Base-by-base conservation (phyloP, 441 rosid species). In the Erodium chrysanthum region DNA sequence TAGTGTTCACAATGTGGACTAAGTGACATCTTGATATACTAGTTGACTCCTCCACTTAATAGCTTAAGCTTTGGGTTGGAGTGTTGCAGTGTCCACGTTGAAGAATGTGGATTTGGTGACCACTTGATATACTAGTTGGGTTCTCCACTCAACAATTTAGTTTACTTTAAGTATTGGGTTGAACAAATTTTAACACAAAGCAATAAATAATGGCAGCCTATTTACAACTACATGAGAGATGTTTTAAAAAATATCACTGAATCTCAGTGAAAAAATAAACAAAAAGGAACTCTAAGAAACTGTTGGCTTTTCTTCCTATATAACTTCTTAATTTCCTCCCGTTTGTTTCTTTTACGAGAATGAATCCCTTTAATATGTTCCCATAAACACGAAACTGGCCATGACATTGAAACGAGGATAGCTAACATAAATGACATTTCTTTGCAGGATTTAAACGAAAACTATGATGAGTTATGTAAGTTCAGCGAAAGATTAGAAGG, bases 401-500 rank as follows among this genome's bases (percentile, higher is more conserved):
- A 48, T 15, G 20, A 15, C 18, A 17, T 50, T 2, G 8, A 37
- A 37, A 37, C 44, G 44, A 37, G 44, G 14, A 5, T 37, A 37
- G 12, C 44, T 37, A 1, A 37, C 2, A 11, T 37, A 37, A 7
- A 37, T 37, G 44, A 37, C 44, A 37, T 37, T 6, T 37, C 11
- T 37, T 8, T 11, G 7, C 44, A 37, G 11, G 44, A 8, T 37
- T 37, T 7, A 7, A 37, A 50, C 15, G 58, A 50, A 50, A 50
- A 15, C 10, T 18, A 20, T 54, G 60, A 54, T 17, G 60, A 18
- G 23, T 18, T 20, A 22, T 56, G 14, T 56, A 56, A 54, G 62
- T 56, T 56, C 14, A 6, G 27, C 21, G 12, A 56, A 25, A 44
- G 21, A 5, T 65, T 52, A 67, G 67, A 70, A 76, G 68, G 61